A percentile compares a stretch with the other conserved stretches of the same genome.
These are phyloP conservation scores for Aspergillus sp. DNA, from an alignment of 2,329 filamentous ascomycete genomes.

Conservation along the genomic window DNA sequence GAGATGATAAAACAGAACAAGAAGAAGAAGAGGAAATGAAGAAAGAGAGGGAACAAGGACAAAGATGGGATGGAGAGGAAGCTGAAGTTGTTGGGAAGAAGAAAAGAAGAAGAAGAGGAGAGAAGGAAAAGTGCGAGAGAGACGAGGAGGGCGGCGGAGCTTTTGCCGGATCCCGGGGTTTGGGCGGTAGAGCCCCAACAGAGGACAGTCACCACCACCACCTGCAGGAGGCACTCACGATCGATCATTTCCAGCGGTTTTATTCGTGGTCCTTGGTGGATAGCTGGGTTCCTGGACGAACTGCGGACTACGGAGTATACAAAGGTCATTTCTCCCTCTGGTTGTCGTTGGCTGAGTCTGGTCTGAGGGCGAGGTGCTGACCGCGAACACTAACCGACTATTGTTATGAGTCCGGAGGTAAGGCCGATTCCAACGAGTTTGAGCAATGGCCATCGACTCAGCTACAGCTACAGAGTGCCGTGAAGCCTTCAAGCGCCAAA, in stretches of 20 bases:
- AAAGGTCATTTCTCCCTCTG: too few species aligned
- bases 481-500: too few species aligned
- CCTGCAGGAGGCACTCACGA: too few species aligned
- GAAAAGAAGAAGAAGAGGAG: slow-evolving; percentile 2
- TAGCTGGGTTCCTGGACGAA: background rate
- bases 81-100: slow-evolving; percentile 8
- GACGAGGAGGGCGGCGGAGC: background rate
- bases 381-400: too few species aligned
- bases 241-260: background rate
- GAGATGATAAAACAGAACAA: slow-evolving; percentile 8
- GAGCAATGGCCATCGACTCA: too few species aligned
- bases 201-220: too few species aligned
- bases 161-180: background rate
- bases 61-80: slow-evolving; percentile 6
- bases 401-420: too few species aligned
- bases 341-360: too few species aligned
- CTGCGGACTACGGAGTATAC: too few species aligned
- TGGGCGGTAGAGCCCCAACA: background rate
- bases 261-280: background rate
- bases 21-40: slow-evolving; percentile 8
- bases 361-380: too few species aligned
- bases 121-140: background rate
- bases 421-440: too few species aligned
- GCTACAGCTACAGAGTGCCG: too few species aligned
- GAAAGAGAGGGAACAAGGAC: slow-evolving; percentile 3